Conservation (phyloP, 768 basidiomycete genomes). For the Pisolithus microcarpus region DNA sequence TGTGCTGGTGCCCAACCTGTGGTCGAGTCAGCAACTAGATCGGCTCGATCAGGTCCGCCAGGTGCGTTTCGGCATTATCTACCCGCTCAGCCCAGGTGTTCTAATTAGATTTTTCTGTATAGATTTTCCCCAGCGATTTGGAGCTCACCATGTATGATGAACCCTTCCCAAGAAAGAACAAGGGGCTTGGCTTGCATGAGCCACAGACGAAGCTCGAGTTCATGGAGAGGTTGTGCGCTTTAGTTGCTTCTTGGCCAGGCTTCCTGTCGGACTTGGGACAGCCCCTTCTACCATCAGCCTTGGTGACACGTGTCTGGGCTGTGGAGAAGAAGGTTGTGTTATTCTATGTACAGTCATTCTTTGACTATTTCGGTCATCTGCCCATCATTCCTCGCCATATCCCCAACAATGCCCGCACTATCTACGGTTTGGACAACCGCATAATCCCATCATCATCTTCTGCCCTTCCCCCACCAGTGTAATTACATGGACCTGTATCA, state of each 20-base stretch:
- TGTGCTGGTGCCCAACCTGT: not conserved
- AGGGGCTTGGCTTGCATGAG: not conserved
- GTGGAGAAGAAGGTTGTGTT: not conserved
- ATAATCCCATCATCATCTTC: too few species aligned
- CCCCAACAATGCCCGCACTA: not conserved
- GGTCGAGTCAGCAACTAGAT: not conserved
- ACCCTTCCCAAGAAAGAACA: not conserved
- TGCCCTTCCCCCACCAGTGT: too few species aligned
- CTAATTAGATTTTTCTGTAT: not conserved
- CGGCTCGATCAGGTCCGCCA: not conserved
- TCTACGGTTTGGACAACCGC: too few species aligned
- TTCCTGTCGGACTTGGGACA: not conserved
- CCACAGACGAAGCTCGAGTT: not conserved
- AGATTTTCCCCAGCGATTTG: not conserved
- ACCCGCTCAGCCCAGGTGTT: too few species aligned
- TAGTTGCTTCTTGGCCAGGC: not conserved
- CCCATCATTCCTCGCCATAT: slow-evolving; percentile 1
- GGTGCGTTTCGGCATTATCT: not conserved
- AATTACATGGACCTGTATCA: too few species aligned
- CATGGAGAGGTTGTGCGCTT: not conserved
- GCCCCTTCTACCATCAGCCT: not conserved
- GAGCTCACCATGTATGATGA: not conserved
- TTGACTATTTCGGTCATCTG: not conserved
- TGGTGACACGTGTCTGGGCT: not conserved
- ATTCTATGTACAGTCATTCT: slow-evolving; percentile 3